Evolutionary conservation across 2,329 filamentous ascomycete genomes (phyloP), one percentile per base, ranked within the genome.

Genomic region (Chalaropsis ovoidea): DNA sequence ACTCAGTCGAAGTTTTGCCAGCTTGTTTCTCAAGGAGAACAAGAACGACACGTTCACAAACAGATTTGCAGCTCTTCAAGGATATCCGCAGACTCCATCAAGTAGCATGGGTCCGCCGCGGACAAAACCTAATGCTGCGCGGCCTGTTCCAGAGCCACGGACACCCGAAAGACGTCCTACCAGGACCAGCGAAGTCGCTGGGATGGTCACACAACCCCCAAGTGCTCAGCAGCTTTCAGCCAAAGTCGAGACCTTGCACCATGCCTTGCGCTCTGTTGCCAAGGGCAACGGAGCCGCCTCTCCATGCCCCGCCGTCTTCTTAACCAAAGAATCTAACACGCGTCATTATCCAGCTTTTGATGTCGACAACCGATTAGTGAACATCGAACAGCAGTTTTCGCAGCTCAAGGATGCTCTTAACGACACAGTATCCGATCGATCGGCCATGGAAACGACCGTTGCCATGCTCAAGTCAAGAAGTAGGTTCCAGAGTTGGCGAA

Each of bases 381-480:
- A 85, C 67, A 86, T 96, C 76, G 89, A 95, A 71, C 79, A 80
- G 19, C 81, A 93, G 71, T 90, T 90, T 72, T 81, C 82, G 61
- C 79, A 82, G 67, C 79, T 97, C 68, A 87, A 87, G 71, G 81
- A 86, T 67, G 86, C 88, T 69, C 84, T 96, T 72, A 84, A 85
- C 67, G 81, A 81, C 41, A 86, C 88, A 24, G 81, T 87, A 11
- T 82, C 81, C 49, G 86, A 90, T 65, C 86, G 84, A 70, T 86
- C 82, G 66, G 82, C 80, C 4, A 79, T 90, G 68, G 90, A 93
- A 70, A 87, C 94, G 68, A 83, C 86, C 0, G 80, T 95, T 58
- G 84, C 87, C 17, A 71, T 89, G 10, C 87, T 89, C 69, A 95
- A 93, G 72, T 81, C 80, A 63, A 83, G 86, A 81, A 84, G 90